These are phyloP conservation scores for Cladosporium sp. DNA, from an alignment of 2,329 filamentous ascomycete genomes.

Conservation along the genomic window DNA sequence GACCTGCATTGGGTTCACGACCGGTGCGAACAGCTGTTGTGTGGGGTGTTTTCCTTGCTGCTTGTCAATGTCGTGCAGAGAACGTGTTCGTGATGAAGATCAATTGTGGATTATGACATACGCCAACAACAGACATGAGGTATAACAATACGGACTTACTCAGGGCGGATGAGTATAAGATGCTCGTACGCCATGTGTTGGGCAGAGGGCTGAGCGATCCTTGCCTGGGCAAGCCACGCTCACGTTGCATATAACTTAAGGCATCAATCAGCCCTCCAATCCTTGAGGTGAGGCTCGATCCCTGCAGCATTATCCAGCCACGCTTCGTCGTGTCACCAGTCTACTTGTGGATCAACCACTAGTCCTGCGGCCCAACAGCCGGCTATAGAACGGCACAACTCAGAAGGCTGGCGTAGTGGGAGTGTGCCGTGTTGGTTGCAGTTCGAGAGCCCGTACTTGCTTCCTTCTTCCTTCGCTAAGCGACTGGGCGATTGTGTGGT, in stretches of 20 bases:
- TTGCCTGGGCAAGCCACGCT: conserved; percentile 1
- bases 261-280: conserved; percentile 12
- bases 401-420: background rate
- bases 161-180: background rate
- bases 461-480: background rate
- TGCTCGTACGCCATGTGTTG: background rate
- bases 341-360: conserved; percentile 6
- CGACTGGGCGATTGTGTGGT: background rate
- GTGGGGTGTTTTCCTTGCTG: conserved; percentile 12
- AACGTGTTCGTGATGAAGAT: background rate
- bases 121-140: background rate
- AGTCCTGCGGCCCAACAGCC: conserved; percentile 8
- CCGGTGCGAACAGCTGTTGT: conserved; percentile 17
- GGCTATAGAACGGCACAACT: conserved; percentile 1
- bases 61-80: conserved; percentile 8
- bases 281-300: conserved; percentile 1
- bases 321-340: conserved; percentile 8
- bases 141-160: background rate
- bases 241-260: conserved; percentile 8
- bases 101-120: background rate
- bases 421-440: background rate
- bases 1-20: conserved; percentile 11
- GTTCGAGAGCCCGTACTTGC: background rate
- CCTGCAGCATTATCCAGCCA: background rate
- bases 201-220: background rate